Percentiles rank a stretch among this genome's conserved stretches.
phyloP scores from a whole-genome alignment of 1,284 basidiomycete genomes.

The Tremellales sp. region DNA sequence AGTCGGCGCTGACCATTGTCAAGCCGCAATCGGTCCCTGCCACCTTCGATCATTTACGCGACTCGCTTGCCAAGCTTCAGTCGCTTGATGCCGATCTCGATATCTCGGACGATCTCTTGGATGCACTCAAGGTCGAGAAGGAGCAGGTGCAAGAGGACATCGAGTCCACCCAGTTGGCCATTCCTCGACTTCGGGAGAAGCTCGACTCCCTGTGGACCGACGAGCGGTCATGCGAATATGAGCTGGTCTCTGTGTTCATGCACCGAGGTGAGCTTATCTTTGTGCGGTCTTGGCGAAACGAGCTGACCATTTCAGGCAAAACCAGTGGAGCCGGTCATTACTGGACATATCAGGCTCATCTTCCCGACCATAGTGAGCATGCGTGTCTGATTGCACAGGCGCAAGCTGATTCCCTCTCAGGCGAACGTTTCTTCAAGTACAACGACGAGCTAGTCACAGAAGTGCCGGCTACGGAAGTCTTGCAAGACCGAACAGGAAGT shows the following conservation, averaged over 20 bases:
- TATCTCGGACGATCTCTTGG: conserved; percentile 21
- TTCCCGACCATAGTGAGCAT: conserved; percentile 43
- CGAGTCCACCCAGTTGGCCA: conserved; percentile 56
- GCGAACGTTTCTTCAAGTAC: conserved; percentile 90
- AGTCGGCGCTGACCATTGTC: background rate
- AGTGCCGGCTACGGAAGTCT: conserved; percentile 36
- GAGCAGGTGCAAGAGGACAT: conserved; percentile 60
- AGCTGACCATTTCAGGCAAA: conserved; percentile 57
- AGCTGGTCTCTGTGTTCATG: conserved; percentile 92
- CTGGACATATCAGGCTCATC: conserved; percentile 47
- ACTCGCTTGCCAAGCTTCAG: conserved; percentile 42
- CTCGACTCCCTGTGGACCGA: conserved; percentile 75
- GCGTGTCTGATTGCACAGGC: conserved; percentile 1
- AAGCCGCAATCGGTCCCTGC: conserved; percentile 35
- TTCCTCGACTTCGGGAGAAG: conserved; percentile 60
- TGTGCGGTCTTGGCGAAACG: conserved; percentile 39
- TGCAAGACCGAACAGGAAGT: conserved; percentile 40
- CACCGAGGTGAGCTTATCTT: conserved; percentile 68
- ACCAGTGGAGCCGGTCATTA: conserved; percentile 45
- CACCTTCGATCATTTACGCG: conserved; percentile 29
- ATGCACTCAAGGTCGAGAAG: conserved; percentile 53
- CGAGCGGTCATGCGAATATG: conserved; percentile 68
- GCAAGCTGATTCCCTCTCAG: conserved; percentile 14
- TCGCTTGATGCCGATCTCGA: conserved; percentile 56
- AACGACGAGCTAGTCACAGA: conserved; percentile 76